A percentile compares a stretch with the other conserved stretches of the same genome.
Conservation (phyloP, 1,284 basidiomycete genomes). For the Takashimella koratensis region DNA sequence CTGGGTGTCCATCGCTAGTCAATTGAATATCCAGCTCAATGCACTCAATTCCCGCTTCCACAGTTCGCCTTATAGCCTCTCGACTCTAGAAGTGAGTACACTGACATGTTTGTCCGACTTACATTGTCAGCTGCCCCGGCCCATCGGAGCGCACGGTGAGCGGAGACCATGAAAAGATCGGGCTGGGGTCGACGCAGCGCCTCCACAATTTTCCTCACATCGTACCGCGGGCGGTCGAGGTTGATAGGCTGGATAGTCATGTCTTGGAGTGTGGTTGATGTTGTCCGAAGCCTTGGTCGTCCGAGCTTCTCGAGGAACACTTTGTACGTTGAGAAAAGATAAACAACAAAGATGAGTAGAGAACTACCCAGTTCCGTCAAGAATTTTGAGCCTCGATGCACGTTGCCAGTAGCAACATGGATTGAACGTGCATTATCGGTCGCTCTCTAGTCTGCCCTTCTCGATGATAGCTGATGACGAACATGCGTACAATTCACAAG, state of each 20-base stretch:
- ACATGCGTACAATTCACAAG: too few relatives aligned
- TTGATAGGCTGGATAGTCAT: background rate
- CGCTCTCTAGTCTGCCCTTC: too few relatives aligned
- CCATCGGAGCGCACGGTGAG: conserved; percentile 15
- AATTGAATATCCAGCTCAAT: conserved; percentile 16
- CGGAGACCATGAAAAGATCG: conserved; percentile 10
- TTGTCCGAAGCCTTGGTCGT: too few relatives aligned
- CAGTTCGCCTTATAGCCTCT: conserved; percentile 6
- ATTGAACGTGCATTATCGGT: too few relatives aligned
- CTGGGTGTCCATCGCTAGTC: conserved; percentile 11
- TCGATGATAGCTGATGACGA: too few relatives aligned
- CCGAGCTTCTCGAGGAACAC: too few relatives aligned
- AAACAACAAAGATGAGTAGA: too few relatives aligned
- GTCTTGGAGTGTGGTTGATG: too few relatives aligned
- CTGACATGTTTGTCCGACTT: background rate
- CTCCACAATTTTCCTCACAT: background rate
- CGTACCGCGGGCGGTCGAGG: background rate
- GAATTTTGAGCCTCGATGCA: too few relatives aligned
- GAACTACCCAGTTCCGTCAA: too few relatives aligned
- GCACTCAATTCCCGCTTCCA: conserved; percentile 8
- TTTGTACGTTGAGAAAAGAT: too few relatives aligned
- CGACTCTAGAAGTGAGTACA: conserved; percentile 6
- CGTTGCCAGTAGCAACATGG: too few relatives aligned
- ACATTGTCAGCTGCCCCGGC: conserved; percentile 14
- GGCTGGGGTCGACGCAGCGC: background rate